Percentiles rank a stretch among this genome's conserved stretches.
Evolutionary conservation across 2,329 filamentous ascomycete species (phyloP).

Genomic region (Nannizziopsis arthrosporioides): DNA sequence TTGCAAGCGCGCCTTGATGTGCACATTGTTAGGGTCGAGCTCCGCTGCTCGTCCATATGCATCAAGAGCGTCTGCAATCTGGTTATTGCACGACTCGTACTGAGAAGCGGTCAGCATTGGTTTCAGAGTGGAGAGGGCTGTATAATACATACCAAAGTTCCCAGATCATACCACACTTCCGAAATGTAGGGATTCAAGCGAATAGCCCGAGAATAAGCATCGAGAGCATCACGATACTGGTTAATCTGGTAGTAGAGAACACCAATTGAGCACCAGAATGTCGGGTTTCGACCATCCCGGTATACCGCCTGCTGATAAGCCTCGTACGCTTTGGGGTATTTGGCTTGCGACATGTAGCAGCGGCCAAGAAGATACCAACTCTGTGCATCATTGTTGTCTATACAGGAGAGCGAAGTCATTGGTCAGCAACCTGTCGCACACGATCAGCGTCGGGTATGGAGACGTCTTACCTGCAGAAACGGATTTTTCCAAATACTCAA

Average conservation of each 20-base stretch:
- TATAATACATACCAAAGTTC: slow-evolving; percentile 63
- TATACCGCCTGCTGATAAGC: slow-evolving; percentile 98
- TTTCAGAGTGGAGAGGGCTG: slow-evolving; percentile 21
- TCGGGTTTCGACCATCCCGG: slow-evolving; percentile 91
- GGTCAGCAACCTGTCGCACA: background rate
- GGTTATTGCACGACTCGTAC: slow-evolving; percentile 99
- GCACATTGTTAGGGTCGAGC: slow-evolving; percentile 80
- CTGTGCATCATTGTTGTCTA: slow-evolving; percentile 88
- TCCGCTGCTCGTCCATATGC: slow-evolving; percentile 91
- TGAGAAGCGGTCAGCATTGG: slow-evolving; percentile 27
- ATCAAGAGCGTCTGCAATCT: slow-evolving; percentile 89
- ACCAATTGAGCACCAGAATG: slow-evolving; percentile 99
- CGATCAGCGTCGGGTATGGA: background rate
- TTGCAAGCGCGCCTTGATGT: slow-evolving; percentile 90
- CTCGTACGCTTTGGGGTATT: slow-evolving; percentile 96
- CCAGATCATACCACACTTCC: slow-evolving; percentile 97
- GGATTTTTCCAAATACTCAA: slow-evolving; percentile 94
- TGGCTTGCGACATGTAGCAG: slow-evolving; percentile 99
- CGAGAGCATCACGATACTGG: slow-evolving; percentile 93
- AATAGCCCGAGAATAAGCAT: slow-evolving; percentile 94
- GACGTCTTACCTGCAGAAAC: slow-evolving; percentile 66
- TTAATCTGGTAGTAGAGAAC: slow-evolving; percentile 99
- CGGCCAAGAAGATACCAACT: slow-evolving; percentile 97
- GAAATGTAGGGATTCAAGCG: slow-evolving; percentile 95
- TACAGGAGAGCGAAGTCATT: slow-evolving; percentile 3